Percentiles rank a stretch among this genome's conserved stretches.
phyloP scores from a whole-genome alignment of 805 yeast species.

The Candida lessepsii region DNA sequence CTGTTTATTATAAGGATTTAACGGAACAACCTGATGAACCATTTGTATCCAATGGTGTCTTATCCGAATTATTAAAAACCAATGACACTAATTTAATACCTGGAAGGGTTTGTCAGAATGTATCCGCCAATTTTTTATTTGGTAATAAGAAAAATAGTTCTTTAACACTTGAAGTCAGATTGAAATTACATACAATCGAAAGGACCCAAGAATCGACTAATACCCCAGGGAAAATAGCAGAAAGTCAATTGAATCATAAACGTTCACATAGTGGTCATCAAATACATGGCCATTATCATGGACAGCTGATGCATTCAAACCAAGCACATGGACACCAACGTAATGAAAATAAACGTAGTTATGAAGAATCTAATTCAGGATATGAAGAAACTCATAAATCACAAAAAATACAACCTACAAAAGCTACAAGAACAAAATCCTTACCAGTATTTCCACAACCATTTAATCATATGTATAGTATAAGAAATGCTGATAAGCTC shows the following conservation, averaged over 20 bases:
- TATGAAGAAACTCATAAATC: conserved; percentile 1
- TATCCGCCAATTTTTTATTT: conserved; percentile 44
- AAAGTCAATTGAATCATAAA: conserved; percentile 1
- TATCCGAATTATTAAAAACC: conserved; percentile 29
- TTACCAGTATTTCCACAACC: conserved; percentile 41
- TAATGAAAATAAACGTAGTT: conserved; percentile 1
- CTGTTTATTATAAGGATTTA: conserved; percentile 45
- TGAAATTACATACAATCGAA: conserved; percentile 47
- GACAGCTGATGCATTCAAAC: not conserved
- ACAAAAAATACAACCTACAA: conserved; percentile 24
- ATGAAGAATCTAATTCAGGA: conserved; percentile 2
- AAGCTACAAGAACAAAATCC: conserved; percentile 45
- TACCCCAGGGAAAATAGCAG: not conserved
- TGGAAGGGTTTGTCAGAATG: conserved; percentile 59
- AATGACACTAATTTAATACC: conserved; percentile 34
- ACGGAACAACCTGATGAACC: conserved; percentile 51
- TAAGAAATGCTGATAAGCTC: conserved; percentile 41
- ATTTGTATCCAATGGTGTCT: conserved; percentile 42
- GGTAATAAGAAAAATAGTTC: conserved; percentile 38
- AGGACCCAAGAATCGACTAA: conserved; percentile 2
- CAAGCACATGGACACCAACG: not conserved
- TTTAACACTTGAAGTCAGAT: conserved; percentile 56
- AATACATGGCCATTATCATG: not conserved
- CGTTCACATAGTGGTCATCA: conserved; percentile 1
- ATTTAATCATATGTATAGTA: conserved; percentile 38